These are phyloP conservation scores for Rhizophagus prolifer DNA, from an alignment of 192 early-diverging fungal genomes.

Conservation along the genomic window DNA sequence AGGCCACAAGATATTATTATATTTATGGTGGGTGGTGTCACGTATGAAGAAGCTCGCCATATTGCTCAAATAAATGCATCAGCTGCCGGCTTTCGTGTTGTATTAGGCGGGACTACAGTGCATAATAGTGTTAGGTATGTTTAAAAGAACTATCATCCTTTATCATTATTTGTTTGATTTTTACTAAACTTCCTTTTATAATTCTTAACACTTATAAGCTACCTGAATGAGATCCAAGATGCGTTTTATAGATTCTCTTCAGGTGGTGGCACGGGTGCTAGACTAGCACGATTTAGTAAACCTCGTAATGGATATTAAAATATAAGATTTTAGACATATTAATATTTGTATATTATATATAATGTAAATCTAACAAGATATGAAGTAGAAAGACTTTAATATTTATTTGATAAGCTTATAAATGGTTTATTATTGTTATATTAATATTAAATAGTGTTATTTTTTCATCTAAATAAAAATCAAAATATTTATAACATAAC, in stretches of 20 bases:
- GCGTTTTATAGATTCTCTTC: conserved; percentile 16
- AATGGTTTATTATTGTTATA: too few relatives aligned
- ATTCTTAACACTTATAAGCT: conserved; percentile 17
- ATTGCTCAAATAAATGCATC: conserved; percentile 81
- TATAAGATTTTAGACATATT: background rate
- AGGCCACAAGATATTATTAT: conserved; percentile 94
- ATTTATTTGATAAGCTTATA: too few relatives aligned
- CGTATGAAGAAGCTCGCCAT: conserved; percentile 89
- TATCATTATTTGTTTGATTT: background rate
- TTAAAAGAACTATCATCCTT: background rate
- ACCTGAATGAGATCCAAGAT: conserved; percentile 34
- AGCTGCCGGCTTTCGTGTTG: conserved; percentile 73
- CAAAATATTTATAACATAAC: background rate
- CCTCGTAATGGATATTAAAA: too few relatives aligned
- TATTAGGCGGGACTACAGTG: conserved; percentile 91
- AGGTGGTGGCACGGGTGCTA: background rate
- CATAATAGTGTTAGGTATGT: conserved; percentile 75
- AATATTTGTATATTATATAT: background rate
- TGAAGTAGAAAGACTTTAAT: too few relatives aligned
- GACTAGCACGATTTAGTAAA: conserved; percentile 10
- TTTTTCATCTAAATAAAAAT: too few relatives aligned
- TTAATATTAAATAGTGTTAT: too few relatives aligned
- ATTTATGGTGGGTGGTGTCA: conserved; percentile 95
- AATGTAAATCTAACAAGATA: background rate
- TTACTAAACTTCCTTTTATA: background rate